Conservation (phyloP, 2,329 filamentous ascomycete genomes). For the Fusarium scirpi region DNA sequence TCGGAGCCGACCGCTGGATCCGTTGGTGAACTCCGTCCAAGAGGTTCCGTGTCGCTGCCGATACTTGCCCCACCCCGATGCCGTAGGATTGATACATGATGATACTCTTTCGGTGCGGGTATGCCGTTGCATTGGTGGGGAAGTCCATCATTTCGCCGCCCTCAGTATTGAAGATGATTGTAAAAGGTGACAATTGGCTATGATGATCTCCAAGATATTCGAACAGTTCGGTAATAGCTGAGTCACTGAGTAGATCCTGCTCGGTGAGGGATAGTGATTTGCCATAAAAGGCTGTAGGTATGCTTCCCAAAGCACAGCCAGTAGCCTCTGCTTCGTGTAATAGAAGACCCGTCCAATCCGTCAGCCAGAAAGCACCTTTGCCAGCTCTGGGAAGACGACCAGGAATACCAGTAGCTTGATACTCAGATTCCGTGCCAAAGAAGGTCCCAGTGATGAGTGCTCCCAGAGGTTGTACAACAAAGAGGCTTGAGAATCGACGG, state of each 20-base stretch:
- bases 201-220: constrained; percentile 62
- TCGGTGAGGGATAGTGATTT: constrained; percentile 67
- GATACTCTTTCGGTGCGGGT: constrained; percentile 72
- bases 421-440: constrained; percentile 70
- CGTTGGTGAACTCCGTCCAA: constrained; percentile 63
- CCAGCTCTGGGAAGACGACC: constrained; percentile 58
- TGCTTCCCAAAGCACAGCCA: constrained; percentile 60
- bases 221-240: constrained; percentile 63
- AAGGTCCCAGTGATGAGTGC: constrained; percentile 70
- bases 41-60: constrained; percentile 61
- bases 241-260: constrained; percentile 60
- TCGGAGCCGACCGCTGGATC: constrained; percentile 49
- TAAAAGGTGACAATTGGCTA: constrained; percentile 68
- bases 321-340: constrained; percentile 63
- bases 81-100: constrained; percentile 74
- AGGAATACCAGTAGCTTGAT: constrained; percentile 62
- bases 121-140: constrained; percentile 67
- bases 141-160: constrained; percentile 71
- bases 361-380: constrained; percentile 60
- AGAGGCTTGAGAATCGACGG: constrained; percentile 68
- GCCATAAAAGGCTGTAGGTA: constrained; percentile 65
- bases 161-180: constrained; percentile 71
- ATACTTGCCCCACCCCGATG: constrained; percentile 61
- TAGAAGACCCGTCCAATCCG: constrained; percentile 73
- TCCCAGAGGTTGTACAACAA: constrained; percentile 66